Base-by-base conservation (phyloP, 257 asterid species). In the Anisodus acutangulus region DNA sequence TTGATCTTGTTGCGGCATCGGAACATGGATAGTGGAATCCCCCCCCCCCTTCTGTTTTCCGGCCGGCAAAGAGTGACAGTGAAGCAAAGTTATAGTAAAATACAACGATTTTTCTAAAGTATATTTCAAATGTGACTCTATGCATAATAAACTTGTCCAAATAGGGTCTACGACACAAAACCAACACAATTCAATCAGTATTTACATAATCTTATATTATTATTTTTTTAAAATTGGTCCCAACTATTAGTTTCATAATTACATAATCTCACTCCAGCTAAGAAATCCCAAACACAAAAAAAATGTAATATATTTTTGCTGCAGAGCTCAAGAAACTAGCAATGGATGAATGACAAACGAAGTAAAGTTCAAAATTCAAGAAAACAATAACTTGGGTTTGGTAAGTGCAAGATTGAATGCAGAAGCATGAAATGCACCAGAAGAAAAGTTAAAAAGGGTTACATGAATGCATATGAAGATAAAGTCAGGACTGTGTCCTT, bases 401-500 rank as follows among this genome's bases (percentile, higher is more conserved):
- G 19, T 13, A 66, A 67, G 51, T 68, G 11, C 26, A 68, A 68
- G 51, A 69, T 69, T 39, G 58, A 45, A 45, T 12, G 60, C n/a
- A 55, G 6, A 55, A 55, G 17, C 17, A 13, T 10, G 58, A n/a
- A 17, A 68, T 37, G 79, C 54, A 45, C 2, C 3, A 66, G 62
- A 76, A 51, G 62, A 72, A 0, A 47, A 47, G 59, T 72, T 72
- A 70, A 31, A 22, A 16, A 70, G 54, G 9, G 4, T 35, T 41
- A 69, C 53, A 69, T 69, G 68, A 62, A 62, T 62, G 68, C 15
- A 62, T 62, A 62, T 19, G 78, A 41, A 70, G 78, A 70, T 70
- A 70, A 71, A 22, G 16, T 3, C 37, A 43, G 68, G 13, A 64
- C 1, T 31, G 35, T 31, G 35, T 31, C 2, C 79, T 71, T 71